phyloP scores from a whole-genome alignment of 1,284 basidiomycete genomes.

The Golubevia sp. region DNA sequence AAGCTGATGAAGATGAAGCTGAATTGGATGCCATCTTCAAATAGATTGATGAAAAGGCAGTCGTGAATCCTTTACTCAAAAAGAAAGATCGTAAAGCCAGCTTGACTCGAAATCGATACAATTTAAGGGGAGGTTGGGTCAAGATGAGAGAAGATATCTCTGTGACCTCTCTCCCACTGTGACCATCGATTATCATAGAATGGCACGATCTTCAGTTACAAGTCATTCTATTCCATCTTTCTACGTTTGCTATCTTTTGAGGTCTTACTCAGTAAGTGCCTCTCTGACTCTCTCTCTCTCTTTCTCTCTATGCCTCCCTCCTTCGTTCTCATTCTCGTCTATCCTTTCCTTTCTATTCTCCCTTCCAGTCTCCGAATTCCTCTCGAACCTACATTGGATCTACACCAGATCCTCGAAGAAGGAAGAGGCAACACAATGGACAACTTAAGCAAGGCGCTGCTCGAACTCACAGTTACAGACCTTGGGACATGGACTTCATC shows the following conservation, averaged over 20 bases:
- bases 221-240: conserved; percentile 75
- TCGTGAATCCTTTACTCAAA: too few relatives aligned
- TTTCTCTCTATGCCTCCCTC: conserved; percentile 66
- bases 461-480: conserved; percentile 73
- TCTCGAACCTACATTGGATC: conserved; percentile 74
- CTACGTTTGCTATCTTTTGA: conserved; percentile 86
- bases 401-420: conserved; percentile 77
- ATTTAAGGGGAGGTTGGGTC: too few relatives aligned
- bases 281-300: conserved; percentile 13
- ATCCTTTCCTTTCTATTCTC: too few relatives aligned
- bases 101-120: too few relatives aligned
- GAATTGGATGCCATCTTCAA: too few relatives aligned
- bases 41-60: too few relatives aligned
- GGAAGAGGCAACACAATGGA: conserved; percentile 85
- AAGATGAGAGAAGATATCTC: too few relatives aligned
- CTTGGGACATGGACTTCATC: conserved; percentile 89
- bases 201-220: conserved; percentile 63
- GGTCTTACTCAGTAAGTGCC: conserved; percentile 59
- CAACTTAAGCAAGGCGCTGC: conserved; percentile 75
- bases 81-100: too few relatives aligned
- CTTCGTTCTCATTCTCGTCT: too few relatives aligned
- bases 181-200: too few relatives aligned
- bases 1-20: too few relatives aligned
- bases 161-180: too few relatives aligned
- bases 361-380: not conserved